These are phyloP conservation scores for Exophiala oligosperma DNA, from an alignment of 2,329 filamentous ascomycete species.

Conservation along the genomic window DNA sequence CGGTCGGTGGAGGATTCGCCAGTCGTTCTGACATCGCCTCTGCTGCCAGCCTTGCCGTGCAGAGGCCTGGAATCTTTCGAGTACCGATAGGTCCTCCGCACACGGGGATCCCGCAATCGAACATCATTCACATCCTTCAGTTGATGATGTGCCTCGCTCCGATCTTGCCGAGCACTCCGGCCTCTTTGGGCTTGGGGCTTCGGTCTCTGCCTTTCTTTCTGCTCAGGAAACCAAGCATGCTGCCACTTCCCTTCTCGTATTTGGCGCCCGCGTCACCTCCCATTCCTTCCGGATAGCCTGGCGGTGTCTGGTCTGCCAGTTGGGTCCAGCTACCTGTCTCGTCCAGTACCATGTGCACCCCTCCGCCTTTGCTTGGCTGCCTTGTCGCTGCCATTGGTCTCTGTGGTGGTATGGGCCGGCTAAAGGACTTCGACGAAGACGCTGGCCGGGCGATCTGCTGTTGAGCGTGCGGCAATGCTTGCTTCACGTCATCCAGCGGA, in stretches of 20 bases:
- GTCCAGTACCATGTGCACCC: slow-evolving; percentile 87
- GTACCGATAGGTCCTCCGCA: too few species aligned
- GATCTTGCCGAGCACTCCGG: slow-evolving; percentile 91
- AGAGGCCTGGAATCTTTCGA: background rate
- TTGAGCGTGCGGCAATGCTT: slow-evolving; percentile 18
- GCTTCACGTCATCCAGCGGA: slow-evolving; percentile 17
- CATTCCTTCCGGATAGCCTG: slow-evolving; percentile 31
- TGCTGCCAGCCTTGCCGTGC: background rate
- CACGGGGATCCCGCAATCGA: too few species aligned
- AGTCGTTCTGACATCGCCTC: background rate
- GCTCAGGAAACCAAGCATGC: slow-evolving; percentile 85
- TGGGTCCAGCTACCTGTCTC: slow-evolving; percentile 90
- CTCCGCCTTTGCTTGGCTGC: slow-evolving; percentile 75
- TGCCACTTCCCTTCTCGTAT: slow-evolving; percentile 50
- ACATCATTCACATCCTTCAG: slow-evolving; percentile 38
- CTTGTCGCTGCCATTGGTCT: slow-evolving; percentile 56
- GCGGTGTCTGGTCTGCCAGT: slow-evolving; percentile 78
- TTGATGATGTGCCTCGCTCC: slow-evolving; percentile 81
- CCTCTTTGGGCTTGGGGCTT: slow-evolving; percentile 91
- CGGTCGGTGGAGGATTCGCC: too few species aligned
- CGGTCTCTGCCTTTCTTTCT: slow-evolving; percentile 87
- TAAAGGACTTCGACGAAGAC: slow-evolving; percentile 37
- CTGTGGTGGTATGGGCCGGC: slow-evolving; percentile 38
- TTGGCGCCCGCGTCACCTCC: slow-evolving; percentile 34
- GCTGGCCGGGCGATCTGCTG: slow-evolving; percentile 10